Conservation (phyloP, 2,329 filamentous ascomycete genomes). For the Pseudogymnoascus sp. region DNA sequence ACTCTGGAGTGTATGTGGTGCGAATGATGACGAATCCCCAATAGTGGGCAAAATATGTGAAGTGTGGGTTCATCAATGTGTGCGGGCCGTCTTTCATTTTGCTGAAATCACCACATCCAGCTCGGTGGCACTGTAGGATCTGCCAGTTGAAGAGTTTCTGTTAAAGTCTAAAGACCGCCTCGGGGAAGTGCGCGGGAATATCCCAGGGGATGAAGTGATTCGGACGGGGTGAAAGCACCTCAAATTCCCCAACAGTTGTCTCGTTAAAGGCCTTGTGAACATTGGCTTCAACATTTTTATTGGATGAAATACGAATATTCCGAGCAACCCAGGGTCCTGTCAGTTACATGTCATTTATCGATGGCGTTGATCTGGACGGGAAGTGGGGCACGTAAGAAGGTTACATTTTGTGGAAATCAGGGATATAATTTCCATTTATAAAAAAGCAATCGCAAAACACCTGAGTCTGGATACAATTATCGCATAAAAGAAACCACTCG, state of each 20-base stretch:
- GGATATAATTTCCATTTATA: neutral
- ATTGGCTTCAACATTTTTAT: no score
- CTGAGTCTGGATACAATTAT: neutral
- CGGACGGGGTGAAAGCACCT: neutral
- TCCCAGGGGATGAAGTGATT: neutral
- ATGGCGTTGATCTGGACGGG: neutral
- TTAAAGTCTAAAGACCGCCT: neutral
- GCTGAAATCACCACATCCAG: neutral
- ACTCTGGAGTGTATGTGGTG: neutral
- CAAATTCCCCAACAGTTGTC: neutral
- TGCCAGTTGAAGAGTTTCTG: neutral
- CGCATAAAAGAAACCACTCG: neutral
- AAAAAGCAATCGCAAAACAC: neutral
- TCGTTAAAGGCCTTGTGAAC: neutral
- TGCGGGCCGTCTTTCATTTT: neutral
- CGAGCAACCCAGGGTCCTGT: no score
- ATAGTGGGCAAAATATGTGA: neutral
- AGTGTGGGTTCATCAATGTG: neutral
- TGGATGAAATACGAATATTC: no score
- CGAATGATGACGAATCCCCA: neutral
- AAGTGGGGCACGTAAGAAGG: neutral
- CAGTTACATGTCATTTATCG: no score
- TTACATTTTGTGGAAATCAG: neutral
- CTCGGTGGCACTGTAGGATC: neutral
- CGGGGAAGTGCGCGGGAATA: neutral